Conservation (phyloP, 768 basidiomycete species). For the Panellus pusillus region DNA sequence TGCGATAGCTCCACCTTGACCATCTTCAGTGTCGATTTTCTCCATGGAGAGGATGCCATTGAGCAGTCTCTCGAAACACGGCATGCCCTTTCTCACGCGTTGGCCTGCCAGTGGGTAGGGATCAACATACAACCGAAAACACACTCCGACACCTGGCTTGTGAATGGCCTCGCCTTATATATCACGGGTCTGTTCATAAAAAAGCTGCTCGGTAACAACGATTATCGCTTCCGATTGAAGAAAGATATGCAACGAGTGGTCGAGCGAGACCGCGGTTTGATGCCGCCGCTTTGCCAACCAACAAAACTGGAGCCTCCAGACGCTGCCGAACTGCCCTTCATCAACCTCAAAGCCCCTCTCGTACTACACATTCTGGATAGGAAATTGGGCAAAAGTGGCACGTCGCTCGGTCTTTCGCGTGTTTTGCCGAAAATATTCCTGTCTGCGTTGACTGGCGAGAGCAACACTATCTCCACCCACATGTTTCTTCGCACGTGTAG, state of each 20-base stretch:
- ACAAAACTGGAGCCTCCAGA: conserved; percentile 85
- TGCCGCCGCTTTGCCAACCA: conserved; percentile 94
- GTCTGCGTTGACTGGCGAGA: conserved; percentile 90
- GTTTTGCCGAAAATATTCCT: conserved; percentile 95
- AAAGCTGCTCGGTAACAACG: conserved; percentile 91
- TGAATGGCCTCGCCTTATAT: conserved; percentile 89
- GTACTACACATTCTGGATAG: conserved; percentile 95
- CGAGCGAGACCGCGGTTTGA: conserved; percentile 81
- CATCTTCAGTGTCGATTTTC: conserved; percentile 73
- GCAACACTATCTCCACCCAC: conserved; percentile 86
- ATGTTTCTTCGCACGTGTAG: conserved; percentile 89
- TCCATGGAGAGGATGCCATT: conserved; percentile 86
- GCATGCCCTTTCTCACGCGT: conserved; percentile 80
- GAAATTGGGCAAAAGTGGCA: conserved; percentile 91
- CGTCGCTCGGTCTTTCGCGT: conserved; percentile 89
- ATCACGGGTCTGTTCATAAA: conserved; percentile 86
- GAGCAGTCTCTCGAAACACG: conserved; percentile 93
- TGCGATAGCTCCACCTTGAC: conserved; percentile 86
- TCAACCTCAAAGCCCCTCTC: conserved; percentile 95
- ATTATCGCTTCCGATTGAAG: conserved; percentile 92
- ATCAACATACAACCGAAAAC: conserved; percentile 93
- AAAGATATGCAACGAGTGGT: conserved; percentile 95
- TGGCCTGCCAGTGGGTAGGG: conserved; percentile 96
- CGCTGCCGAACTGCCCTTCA: conserved; percentile 72
- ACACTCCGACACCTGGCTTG: conserved; percentile 96